Conservation (phyloP, 768 basidiomycete species). For the Pleurotus giganteus region DNA sequence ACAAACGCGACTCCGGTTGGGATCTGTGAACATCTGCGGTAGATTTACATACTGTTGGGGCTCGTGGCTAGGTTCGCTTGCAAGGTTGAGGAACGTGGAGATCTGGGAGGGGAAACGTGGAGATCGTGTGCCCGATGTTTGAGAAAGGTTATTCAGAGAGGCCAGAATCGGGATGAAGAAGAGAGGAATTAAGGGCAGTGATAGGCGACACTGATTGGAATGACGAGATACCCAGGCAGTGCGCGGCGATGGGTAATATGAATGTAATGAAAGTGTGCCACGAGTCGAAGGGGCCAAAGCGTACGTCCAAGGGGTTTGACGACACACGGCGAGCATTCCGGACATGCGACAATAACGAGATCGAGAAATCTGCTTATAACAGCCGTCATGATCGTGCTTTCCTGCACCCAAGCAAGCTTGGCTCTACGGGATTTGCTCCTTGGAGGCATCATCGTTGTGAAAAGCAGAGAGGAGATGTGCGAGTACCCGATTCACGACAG, state of each 20-base stretch:
- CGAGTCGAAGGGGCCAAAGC: too few species aligned
- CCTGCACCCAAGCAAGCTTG: neutral
- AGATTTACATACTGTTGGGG: conserved; percentile 1
- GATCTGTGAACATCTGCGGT: neutral
- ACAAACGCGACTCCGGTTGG: neutral
- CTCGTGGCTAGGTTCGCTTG: neutral
- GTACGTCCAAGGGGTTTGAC: too few species aligned
- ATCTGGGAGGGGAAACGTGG: neutral
- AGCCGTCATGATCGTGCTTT: neutral
- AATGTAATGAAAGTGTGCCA: too few species aligned
- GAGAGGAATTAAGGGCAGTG: too few species aligned
- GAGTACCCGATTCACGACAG: neutral
- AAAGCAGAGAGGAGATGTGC: too few species aligned
- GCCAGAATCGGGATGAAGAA: too few species aligned
- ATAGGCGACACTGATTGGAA: too few species aligned
- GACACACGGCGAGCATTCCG: neutral
- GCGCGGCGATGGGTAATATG: too few species aligned
- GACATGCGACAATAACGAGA: neutral
- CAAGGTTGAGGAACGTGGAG: neutral
- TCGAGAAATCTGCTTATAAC: neutral
- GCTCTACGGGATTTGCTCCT: neutral
- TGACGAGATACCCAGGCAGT: too few species aligned
- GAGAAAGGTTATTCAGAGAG: neutral
- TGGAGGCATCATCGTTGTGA: neutral
- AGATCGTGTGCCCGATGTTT: conserved; percentile 2